Base-by-base conservation (phyloP, 192 early-diverging fungal species). In the Linnemannia zychae region DNA sequence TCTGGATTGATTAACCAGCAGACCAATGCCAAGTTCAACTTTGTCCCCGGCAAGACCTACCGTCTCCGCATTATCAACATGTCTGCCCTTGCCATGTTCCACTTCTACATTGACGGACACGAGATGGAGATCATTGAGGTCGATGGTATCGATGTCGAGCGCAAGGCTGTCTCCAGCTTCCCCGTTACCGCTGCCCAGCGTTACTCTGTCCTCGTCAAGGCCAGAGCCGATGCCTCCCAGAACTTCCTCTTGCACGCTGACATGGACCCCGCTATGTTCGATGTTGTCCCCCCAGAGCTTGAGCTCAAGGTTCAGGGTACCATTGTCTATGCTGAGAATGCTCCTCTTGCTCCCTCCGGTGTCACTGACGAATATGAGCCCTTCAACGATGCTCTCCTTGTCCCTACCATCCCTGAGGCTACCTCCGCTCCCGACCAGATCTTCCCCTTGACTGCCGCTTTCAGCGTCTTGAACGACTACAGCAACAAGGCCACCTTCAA, bases 401-500 rank as follows among this genome's bases (percentile, higher is more conserved):
- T 92, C 37, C 91, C 92, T 50, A 36, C 91, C 57, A 49, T 86
- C 46, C 80, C 82, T n/a, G 77, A 87, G 40, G 69, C 85, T 5
- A 85, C 91, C 18, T 53, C 89, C 33, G 76, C 67, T 2, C 86
- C 91, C 36, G 91, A 94, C 82, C 72, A 88, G 24, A 80, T 84
- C 22, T 88, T 90, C 57, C 77, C 72, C 11, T 74, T 96, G 78
- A 91, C 92, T 22, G 93, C 94, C 34, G 80, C 77, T 65, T 94
- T 96, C 74, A 87, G 90, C 48, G 91, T 94, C 81, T 90, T 89
- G 69, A 90, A 87, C 70, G 95, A 97, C 74, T 94, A 93, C 63
- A 83, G 91, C 82, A 97, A 97, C 92, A 94, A 95, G 87, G 95
- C 92, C 50, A 89, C 93, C 3, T 97, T 97, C 92, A 96, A 96